Percentiles rank a stretch among this genome's conserved stretches.
Evolutionary conservation across 2,329 filamentous ascomycete species (phyloP).

Genomic region (Phialemoniopsis sp.): DNA sequence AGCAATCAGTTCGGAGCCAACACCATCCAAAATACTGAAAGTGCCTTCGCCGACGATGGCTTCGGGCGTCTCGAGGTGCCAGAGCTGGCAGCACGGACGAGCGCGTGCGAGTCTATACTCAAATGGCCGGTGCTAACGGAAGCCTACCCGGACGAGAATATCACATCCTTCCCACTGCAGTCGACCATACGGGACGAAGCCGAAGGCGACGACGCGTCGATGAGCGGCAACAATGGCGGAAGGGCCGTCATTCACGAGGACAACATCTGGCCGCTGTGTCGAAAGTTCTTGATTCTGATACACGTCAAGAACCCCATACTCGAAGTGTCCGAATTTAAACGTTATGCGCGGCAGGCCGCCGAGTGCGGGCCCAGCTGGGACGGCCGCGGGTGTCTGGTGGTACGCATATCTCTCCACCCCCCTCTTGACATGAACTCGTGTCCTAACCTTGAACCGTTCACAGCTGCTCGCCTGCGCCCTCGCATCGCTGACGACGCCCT

Average conservation of each 20-base stretch:
- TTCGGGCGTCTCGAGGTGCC: too few species aligned
- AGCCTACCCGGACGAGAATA: background rate
- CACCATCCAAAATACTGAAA: too few species aligned
- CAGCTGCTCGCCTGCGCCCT: too few species aligned
- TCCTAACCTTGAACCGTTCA: too few species aligned
- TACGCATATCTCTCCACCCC: background rate
- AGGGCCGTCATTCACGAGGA: constrained; percentile 13
- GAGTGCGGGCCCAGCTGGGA: constrained; percentile 24
- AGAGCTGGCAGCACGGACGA: too few species aligned
- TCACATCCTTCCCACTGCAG: constrained; percentile 2
- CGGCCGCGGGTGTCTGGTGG: constrained; percentile 22
- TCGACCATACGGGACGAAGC: background rate
- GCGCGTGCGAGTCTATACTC: background rate
- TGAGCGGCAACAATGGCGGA: too few species aligned
- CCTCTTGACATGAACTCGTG: too few species aligned
- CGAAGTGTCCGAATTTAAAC: constrained; percentile 18
- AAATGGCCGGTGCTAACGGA: background rate
- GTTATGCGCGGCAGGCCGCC: constrained; percentile 13
- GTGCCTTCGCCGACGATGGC: too few species aligned
- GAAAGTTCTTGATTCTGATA: constrained; percentile 23
- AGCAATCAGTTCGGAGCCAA: too few species aligned
- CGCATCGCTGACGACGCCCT: too few species aligned
- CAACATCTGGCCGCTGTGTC: constrained; percentile 19
- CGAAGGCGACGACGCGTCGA: too few species aligned
- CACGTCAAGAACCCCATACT: constrained; percentile 31